Conservation (phyloP, 148 eudicot species). For the Fagopyrum tataricum region DNA sequence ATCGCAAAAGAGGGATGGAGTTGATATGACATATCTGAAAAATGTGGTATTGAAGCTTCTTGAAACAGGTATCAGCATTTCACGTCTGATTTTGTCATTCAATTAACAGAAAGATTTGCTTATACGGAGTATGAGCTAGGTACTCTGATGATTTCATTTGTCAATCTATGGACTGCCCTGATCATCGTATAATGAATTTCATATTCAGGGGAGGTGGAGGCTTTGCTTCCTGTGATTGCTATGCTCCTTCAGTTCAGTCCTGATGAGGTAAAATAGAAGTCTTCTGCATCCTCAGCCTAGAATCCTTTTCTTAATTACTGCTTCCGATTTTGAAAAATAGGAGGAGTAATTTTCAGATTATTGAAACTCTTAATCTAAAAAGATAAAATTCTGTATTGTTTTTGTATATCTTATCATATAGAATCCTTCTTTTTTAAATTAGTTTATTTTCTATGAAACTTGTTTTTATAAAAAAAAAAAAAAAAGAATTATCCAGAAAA, state of each 20-base stretch:
- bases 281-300: conserved; percentile 12
- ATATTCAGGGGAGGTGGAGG: conserved; percentile 83
- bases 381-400: no score
- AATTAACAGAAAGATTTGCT: background rate
- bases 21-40: conserved; percentile 96
- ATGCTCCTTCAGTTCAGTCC: conserved; percentile 99
- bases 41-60: conserved; percentile 93
- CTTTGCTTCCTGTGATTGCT: conserved; percentile 86
- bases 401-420: no score
- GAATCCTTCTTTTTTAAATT: no score
- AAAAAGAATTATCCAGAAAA: no score
- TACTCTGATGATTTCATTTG: background rate
- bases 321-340: no score
- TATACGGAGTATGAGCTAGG: background rate
- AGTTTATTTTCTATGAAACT: no score
- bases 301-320: no score
- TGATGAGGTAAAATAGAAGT: conserved; percentile 72
- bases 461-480: no score
- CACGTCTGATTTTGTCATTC: background rate
- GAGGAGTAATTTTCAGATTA: no score
- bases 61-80: conserved; percentile 60
- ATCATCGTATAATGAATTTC: background rate
- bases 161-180: background rate
- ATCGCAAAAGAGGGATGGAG: conserved; percentile 85
- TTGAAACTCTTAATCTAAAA: no score